These are phyloP conservation scores for Ceratobasidium theobromae DNA, from an alignment of 1,284 basidiomycete genomes.

Conservation along the genomic window DNA sequence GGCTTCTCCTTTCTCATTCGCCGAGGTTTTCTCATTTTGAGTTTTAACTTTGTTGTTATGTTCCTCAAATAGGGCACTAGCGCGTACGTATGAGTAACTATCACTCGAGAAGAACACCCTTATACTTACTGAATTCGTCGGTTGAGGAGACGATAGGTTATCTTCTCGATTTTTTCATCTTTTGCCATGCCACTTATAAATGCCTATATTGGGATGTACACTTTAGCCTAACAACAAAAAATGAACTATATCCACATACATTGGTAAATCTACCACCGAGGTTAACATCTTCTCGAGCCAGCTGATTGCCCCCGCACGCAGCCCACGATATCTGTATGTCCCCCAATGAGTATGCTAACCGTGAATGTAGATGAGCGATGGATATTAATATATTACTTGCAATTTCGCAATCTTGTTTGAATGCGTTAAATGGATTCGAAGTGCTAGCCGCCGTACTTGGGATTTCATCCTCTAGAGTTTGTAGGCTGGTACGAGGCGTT, in stretches of 20 bases:
- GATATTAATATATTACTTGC: neutral
- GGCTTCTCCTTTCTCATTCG: neutral
- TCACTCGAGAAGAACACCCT: neutral
- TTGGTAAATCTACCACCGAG: slow-evolving; percentile 11
- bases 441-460: neutral
- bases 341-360: neutral
- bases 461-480: neutral
- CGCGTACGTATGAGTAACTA: neutral
- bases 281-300: slow-evolving; percentile 6
- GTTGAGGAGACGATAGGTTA: slow-evolving; percentile 6
- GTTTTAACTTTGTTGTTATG: neutral
- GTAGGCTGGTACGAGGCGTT: neutral
- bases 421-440: slow-evolving; percentile 5
- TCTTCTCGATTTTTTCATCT: neutral
- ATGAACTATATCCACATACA: neutral
- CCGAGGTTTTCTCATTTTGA: neutral
- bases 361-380: neutral
- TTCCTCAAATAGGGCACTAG: neutral
- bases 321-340: slow-evolving; percentile 5
- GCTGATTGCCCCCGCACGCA: slow-evolving; percentile 1
- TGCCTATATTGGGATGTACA: neutral
- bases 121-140: neutral
- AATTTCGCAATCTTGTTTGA: neutral
- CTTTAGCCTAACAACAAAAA: neutral
- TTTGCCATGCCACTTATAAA: neutral